Percentiles rank a stretch among this genome's conserved stretches.
These are phyloP conservation scores for Diaporthe citriasiana DNA, from an alignment of 2,329 filamentous ascomycete genomes.

Conservation along the genomic window DNA sequence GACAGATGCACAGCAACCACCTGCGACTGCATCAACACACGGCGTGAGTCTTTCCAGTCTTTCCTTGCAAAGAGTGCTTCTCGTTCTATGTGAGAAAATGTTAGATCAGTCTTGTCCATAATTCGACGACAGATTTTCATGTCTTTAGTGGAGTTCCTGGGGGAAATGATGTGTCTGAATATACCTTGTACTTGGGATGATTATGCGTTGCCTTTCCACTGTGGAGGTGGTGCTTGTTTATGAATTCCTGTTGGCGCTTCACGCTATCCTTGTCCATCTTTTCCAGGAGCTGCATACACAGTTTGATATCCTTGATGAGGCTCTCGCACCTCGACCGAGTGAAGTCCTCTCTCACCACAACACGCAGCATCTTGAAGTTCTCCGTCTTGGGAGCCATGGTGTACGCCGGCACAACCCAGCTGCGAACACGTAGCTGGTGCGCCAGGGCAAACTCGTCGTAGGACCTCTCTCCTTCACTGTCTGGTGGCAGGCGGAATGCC, in stretches of 20 bases:
- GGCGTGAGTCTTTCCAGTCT: slow-evolving; percentile 90
- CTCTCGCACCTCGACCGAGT: slow-evolving; percentile 65
- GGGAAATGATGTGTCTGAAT: slow-evolving; percentile 41
- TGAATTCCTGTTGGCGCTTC: slow-evolving; percentile 76
- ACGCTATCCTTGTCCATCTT: slow-evolving; percentile 81
- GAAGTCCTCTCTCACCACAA: slow-evolving; percentile 95
- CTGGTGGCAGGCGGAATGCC: slow-evolving; percentile 82
- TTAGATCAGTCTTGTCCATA: slow-evolving; percentile 37
- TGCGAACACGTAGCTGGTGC: slow-evolving; percentile 86
- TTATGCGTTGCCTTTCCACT: slow-evolving; percentile 68
- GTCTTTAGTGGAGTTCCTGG: not conserved
- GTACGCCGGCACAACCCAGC: slow-evolving; percentile 96
- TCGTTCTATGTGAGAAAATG: slow-evolving; percentile 69
- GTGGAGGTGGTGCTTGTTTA: slow-evolving; percentile 68
- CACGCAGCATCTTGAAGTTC: slow-evolving; percentile 88
- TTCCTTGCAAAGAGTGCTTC: slow-evolving; percentile 88
- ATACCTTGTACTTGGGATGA: slow-evolving; percentile 64
- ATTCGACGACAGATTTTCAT: no score
- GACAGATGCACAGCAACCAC: not conserved
- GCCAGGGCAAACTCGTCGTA: slow-evolving; percentile 86
- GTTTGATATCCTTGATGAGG: slow-evolving; percentile 83
- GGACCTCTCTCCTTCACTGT: slow-evolving; percentile 70
- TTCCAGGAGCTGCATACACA: slow-evolving; percentile 79
- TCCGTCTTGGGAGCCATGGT: slow-evolving; percentile 94
- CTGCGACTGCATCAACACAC: slow-evolving; percentile 70